Base-by-base conservation (phyloP, 2,329 filamentous ascomycete species). In the Paecilomyces variotii region DNA sequence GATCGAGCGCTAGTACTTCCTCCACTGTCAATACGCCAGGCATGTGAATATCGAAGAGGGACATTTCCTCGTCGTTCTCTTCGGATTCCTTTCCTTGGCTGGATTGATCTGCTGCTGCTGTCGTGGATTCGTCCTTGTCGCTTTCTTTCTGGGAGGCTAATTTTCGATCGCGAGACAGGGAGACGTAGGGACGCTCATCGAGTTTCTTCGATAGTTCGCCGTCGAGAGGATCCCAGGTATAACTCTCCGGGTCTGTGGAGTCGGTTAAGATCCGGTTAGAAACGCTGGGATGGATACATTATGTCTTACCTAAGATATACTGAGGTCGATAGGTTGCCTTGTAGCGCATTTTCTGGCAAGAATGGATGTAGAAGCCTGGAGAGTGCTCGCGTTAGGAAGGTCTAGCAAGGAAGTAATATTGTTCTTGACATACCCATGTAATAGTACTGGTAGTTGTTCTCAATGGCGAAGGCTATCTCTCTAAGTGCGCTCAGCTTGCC, bases 401-500 rank as follows among this genome's bases (percentile, higher is more conserved):
- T 24, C 19, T 14, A 24, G 11, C 26, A 50, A 26, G 5, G 14
- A 3, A 24, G 27, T 26, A 45, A 11, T 51, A 9, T 24, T 2
- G 25, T 25, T 19, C 14, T 7, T 4, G 10, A 61, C 70, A 12
- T 63, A 80, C 78, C 85, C 85, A 87, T 87, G 72, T 87, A 87
- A 68, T 87, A 87, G 69, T 82, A 85, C 57, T 79, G 67, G 63
- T 87, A 86, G 0, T 72, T 74, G 3, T 73, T 78, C 64, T 87
- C 83, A 0, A 80, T 62, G 0, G 83, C 76, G 27, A 87, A 73
- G 0, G 79, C 77, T 27, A 84, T 80, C 67, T 87, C 85, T 56
- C 83, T 76, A 64, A 87, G 69, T 4, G 84, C 85, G 62, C 82
- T 84, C 54, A 87, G 68, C 67, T 87, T 87, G 4, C 85, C 85